Percentiles rank a stretch among this genome's conserved stretches.
Conservation (phyloP, 352 stramenopile genomes). For the Phytopythium cucurbitacearum region DNA sequence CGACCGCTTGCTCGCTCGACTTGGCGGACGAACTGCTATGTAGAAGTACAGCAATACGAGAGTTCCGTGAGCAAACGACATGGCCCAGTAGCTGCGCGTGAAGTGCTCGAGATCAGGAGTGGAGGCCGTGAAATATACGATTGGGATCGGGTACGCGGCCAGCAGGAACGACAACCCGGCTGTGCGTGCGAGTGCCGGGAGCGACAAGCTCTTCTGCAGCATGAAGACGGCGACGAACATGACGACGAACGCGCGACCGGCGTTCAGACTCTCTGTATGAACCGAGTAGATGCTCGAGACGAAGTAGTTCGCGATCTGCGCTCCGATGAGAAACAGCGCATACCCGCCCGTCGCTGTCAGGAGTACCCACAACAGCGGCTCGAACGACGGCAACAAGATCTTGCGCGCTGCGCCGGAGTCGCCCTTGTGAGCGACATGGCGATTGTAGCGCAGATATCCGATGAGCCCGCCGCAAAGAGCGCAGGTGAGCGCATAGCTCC, state of each 20-base stretch:
- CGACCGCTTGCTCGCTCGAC: slow-evolving; percentile 33
- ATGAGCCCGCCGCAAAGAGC: slow-evolving; percentile 25
- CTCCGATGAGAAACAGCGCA: slow-evolving; percentile 27
- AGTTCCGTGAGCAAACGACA: slow-evolving; percentile 17
- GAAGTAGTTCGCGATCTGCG: slow-evolving; percentile 19
- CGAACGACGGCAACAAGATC: slow-evolving; percentile 42
- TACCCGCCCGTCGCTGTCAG: slow-evolving; percentile 17
- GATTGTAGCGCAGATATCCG: slow-evolving; percentile 43
- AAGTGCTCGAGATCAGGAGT: slow-evolving; percentile 9
- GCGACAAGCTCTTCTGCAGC: slow-evolving; percentile 46
- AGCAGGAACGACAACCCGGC: slow-evolving; percentile 25
- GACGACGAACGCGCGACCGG: slow-evolving; percentile 40
- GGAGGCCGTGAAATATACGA: slow-evolving; percentile 27
- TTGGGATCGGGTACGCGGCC: slow-evolving; percentile 32
- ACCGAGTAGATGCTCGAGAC: slow-evolving; percentile 10
- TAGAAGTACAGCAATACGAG: slow-evolving; percentile 35
- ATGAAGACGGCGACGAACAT: slow-evolving; percentile 48
- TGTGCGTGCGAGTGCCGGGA: slow-evolving; percentile 31
- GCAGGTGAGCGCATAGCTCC: slow-evolving; percentile 35
- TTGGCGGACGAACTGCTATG: slow-evolving; percentile 30
- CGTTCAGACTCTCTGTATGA: slow-evolving; percentile 24
- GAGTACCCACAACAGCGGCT: slow-evolving; percentile 45
- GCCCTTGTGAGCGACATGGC: slow-evolving; percentile 28
- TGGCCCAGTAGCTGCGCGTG: slow-evolving; percentile 18
- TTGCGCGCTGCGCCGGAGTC: slow-evolving; percentile 36